Percentiles rank a stretch among this genome's conserved stretches.
These are phyloP conservation scores for Xylaria sp. DNA, from an alignment of 2,329 filamentous ascomycete species.

Conservation along the genomic window DNA sequence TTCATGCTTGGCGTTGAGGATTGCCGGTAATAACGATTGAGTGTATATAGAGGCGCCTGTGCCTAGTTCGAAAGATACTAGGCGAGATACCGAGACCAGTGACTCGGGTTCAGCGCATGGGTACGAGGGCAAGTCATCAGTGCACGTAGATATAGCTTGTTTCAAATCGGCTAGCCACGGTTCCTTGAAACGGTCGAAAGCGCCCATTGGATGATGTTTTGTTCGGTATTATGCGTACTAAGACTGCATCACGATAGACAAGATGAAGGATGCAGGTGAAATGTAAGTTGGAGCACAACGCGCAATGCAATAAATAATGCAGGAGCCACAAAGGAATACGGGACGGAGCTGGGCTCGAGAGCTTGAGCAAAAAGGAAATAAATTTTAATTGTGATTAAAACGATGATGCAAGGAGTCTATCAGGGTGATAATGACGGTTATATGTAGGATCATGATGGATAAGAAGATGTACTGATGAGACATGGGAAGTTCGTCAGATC, in stretches of 20 bases:
- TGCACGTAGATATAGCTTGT: conserved; percentile 29
- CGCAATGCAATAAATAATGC: not conserved
- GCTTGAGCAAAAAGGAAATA: not conserved
- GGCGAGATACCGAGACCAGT: conserved; percentile 56
- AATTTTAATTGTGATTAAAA: too few relatives aligned
- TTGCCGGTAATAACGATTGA: conserved; percentile 62
- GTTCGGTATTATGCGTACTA: not conserved
- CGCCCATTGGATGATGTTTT: conserved; percentile 25
- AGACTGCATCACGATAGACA: not conserved
- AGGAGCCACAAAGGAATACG: not conserved
- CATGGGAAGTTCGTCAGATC: too few relatives aligned
- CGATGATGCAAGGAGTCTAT: too few relatives aligned
- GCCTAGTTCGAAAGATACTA: conserved; percentile 58
- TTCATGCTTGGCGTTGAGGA: conserved; percentile 65
- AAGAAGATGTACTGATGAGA: too few relatives aligned
- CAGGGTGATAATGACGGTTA: too few relatives aligned
- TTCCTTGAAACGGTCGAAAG: conserved; percentile 31
- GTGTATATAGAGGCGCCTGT: conserved; percentile 64
- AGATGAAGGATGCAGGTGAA: not conserved
- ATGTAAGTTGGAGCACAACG: not conserved
- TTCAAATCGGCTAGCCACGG: conserved; percentile 33
- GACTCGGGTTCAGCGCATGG: conserved; percentile 49
- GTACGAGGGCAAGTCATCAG: conserved; percentile 54
- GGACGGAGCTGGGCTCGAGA: not conserved
- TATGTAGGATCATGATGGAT: too few relatives aligned